Evolutionary conservation across 2,329 filamentous ascomycete genomes (phyloP).

Genomic region (Aspergillus udagawae): DNA sequence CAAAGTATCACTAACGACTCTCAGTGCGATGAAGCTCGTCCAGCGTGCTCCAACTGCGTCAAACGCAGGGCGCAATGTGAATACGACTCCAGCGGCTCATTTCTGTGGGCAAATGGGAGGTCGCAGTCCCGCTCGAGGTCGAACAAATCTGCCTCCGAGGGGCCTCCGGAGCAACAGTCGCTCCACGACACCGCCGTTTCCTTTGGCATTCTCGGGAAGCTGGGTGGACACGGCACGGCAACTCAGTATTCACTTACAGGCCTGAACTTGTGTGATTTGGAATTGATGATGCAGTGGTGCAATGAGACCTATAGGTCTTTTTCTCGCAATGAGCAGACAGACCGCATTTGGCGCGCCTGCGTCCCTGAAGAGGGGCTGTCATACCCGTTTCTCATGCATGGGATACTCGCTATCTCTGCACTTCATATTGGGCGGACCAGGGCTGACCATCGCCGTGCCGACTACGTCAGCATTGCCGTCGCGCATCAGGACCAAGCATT

Average conservation of each 20-base stretch:
- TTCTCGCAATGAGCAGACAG: slow-evolving; percentile 26
- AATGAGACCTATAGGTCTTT: slow-evolving; percentile 31
- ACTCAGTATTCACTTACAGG: slow-evolving; percentile 15
- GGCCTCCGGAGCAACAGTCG: slow-evolving; percentile 12
- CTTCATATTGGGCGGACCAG: slow-evolving; percentile 32
- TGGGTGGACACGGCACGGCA: slow-evolving; percentile 11
- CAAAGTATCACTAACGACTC: not conserved
- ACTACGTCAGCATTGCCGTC: slow-evolving; percentile 35
- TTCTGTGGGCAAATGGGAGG: slow-evolving; percentile 32
- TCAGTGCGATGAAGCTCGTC: slow-evolving; percentile 32
- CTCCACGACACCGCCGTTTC: slow-evolving; percentile 15
- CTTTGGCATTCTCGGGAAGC: slow-evolving; percentile 21
- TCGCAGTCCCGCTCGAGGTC: slow-evolving; percentile 11
- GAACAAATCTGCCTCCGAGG: slow-evolving; percentile 17
- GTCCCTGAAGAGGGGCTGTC: slow-evolving; percentile 32
- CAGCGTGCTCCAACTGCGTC: slow-evolving; percentile 30
- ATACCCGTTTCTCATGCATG: slow-evolving; percentile 35
- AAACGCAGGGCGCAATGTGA: slow-evolving; percentile 30
- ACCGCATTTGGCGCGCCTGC: slow-evolving; percentile 30
- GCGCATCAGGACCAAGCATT: slow-evolving; percentile 33
- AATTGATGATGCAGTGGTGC: slow-evolving; percentile 40
- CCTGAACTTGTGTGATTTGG: slow-evolving; percentile 44
- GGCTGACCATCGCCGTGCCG: slow-evolving; percentile 17
- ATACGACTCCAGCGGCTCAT: slow-evolving; percentile 27
- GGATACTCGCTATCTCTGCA: slow-evolving; percentile 32